Conservation (phyloP, 2,329 filamentous ascomycete species). For the Xylaria hypoxylon region DNA sequence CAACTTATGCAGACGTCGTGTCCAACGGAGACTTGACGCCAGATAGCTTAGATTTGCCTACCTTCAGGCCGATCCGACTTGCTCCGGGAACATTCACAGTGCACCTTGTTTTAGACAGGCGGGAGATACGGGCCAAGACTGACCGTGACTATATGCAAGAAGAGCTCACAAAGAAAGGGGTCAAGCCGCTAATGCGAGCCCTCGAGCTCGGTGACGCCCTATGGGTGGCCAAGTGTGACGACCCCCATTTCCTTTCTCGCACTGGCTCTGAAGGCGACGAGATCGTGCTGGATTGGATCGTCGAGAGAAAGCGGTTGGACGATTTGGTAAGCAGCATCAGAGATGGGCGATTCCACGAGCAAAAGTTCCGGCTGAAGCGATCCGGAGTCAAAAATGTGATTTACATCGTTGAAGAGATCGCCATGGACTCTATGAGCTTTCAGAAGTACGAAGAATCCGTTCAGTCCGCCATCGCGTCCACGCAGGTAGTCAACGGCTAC, state of each 20-base stretch:
- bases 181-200: conserved; percentile 73
- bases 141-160: conserved; percentile 83
- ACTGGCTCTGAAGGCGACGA: conserved; percentile 74
- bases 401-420: conserved; percentile 81
- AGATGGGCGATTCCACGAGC: conserved; percentile 84
- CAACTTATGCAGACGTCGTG: conserved; percentile 56
- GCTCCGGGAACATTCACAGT: conserved; percentile 76
- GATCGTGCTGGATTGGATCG: conserved; percentile 81
- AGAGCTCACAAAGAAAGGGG: conserved; percentile 74
- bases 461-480: conserved; percentile 78
- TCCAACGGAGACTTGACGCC: conserved; percentile 51
- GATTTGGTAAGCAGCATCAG: conserved; percentile 85
- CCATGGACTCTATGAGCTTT: conserved; percentile 65
- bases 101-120: conserved; percentile 77
- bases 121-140: conserved; percentile 77
- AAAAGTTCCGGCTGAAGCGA: conserved; percentile 81
- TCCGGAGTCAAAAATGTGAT: conserved; percentile 81
- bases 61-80: conserved; percentile 70
- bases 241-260: conserved; percentile 65
- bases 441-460: conserved; percentile 74
- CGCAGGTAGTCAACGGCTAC: conserved; percentile 81
- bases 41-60: conserved; percentile 53
- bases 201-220: conserved; percentile 80
- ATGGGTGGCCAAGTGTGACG: conserved; percentile 80
- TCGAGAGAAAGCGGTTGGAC: conserved; percentile 83